These are phyloP conservation scores for Capsicum chinense DNA, from an alignment of 257 asterid genomes.

Conservation along the genomic window DNA sequence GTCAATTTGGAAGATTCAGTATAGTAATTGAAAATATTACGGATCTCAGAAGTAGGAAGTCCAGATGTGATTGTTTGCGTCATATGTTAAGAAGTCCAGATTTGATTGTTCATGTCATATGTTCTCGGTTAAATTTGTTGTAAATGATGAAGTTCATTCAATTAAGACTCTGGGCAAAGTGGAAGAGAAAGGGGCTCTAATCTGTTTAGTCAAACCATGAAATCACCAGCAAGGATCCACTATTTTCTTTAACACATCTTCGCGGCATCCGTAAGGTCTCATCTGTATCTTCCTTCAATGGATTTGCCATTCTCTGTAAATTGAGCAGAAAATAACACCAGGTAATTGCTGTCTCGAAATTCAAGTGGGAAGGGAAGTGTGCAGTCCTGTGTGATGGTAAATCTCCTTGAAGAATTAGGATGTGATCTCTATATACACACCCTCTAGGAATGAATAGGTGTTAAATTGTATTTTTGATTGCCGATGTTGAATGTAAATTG, in stretches of 20 bases:
- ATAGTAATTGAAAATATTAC: neutral
- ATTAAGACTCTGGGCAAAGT: neutral
- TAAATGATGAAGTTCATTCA: neutral
- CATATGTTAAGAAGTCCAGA: neutral
- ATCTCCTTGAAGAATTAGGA: constrained; percentile 1
- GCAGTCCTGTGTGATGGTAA: neutral
- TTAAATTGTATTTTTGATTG: no score
- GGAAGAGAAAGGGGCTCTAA: neutral
- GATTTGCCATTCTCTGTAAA: neutral
- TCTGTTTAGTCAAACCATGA: neutral
- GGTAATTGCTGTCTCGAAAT: neutral
- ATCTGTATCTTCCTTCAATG: neutral
- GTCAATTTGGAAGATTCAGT: neutral
- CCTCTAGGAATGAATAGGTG: neutral
- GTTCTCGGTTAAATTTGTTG: neutral
- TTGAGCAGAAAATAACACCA: neutral
- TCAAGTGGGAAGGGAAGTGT: neutral
- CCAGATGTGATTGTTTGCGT: neutral
- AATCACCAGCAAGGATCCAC: constrained; percentile 10
- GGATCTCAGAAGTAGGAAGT: neutral
- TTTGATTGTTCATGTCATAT: neutral
- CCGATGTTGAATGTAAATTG: neutral
- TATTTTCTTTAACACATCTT: neutral
- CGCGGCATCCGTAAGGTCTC: neutral
- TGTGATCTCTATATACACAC: neutral